A percentile compares a stretch with the other conserved stretches of the same genome.
phyloP scores from a whole-genome alignment of 495 filamentous ascomycete genomes.

The Pyronema domesticum region DNA sequence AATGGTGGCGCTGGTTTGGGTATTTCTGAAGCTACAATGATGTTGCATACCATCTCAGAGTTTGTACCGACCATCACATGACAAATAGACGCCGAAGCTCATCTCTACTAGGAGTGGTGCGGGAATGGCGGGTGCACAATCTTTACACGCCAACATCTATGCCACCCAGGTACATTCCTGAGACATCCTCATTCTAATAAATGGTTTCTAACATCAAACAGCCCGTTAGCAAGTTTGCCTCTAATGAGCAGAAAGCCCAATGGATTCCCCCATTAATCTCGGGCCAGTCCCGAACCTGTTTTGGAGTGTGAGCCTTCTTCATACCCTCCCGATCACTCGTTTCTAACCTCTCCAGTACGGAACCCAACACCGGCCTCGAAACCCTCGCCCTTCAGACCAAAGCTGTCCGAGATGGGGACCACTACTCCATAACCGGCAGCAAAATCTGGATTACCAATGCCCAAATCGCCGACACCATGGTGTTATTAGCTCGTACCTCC shows the following conservation, averaged over 20 bases:
- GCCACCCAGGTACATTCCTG: slow-evolving; percentile 2
- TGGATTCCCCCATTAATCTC: slow-evolving; percentile 53
- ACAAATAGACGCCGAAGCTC: background rate
- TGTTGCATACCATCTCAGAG: slow-evolving; percentile 56
- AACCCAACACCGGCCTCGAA: slow-evolving; percentile 55
- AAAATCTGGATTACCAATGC: slow-evolving; percentile 54
- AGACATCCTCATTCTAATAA: background rate
- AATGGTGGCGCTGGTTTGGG: slow-evolving; percentile 58
- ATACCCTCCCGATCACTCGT: background rate
- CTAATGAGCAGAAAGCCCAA: slow-evolving; percentile 36
- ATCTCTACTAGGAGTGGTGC: slow-evolving; percentile 36
- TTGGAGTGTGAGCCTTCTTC: slow-evolving; percentile 36
- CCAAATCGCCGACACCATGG: slow-evolving; percentile 60
- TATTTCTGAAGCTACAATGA: slow-evolving; percentile 68
- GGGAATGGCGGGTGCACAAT: slow-evolving; percentile 60
- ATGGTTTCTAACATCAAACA: slow-evolving; percentile 24
- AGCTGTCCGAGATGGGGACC: slow-evolving; percentile 35
- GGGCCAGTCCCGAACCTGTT: slow-evolving; percentile 51
- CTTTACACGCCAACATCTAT: slow-evolving; percentile 46
- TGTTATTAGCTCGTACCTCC: slow-evolving; percentile 57
- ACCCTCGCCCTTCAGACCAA: slow-evolving; percentile 49
- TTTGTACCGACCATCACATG: background rate
- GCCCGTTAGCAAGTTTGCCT: slow-evolving; percentile 54
- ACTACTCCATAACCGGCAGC: slow-evolving; percentile 49
- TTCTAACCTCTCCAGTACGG: slow-evolving; percentile 25